Evolutionary conservation across 179 eudicot genomes (phyloP).

Genomic region (Monotropa hypopitys): DNA sequence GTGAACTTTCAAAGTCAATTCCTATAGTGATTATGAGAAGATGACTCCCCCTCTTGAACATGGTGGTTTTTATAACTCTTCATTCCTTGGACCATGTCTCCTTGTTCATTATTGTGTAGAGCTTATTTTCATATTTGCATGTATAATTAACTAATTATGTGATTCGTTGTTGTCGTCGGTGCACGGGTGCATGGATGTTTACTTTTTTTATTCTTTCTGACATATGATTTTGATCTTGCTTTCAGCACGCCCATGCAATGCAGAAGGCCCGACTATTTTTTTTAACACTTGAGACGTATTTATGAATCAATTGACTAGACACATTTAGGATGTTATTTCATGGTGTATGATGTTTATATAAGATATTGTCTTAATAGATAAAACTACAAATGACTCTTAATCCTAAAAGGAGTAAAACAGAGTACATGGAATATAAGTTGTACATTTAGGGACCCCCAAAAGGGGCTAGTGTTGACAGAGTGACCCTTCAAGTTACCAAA

Average conservation of each 20-base stretch:
- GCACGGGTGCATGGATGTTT: neutral
- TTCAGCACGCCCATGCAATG: neutral
- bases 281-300: neutral
- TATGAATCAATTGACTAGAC: too few species aligned
- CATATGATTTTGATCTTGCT: neutral
- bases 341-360: too few species aligned
- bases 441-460: too few species aligned
- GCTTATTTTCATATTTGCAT: neutral
- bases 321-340: too few species aligned
- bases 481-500: too few species aligned
- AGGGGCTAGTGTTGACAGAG: too few species aligned
- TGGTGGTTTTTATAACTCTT: neutral
- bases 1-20: neutral
- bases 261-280: neutral
- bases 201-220: neutral
- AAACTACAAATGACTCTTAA: too few species aligned
- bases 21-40: neutral
- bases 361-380: too few species aligned
- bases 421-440: too few species aligned
- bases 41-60: neutral
- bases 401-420: too few species aligned
- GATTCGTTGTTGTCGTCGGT: neutral
- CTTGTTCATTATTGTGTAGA: neutral
- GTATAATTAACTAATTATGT: neutral
- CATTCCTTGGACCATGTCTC: neutral